These are phyloP conservation scores for Fusarium anguioides DNA, from an alignment of 2,329 filamentous ascomycete species.

Conservation along the genomic window DNA sequence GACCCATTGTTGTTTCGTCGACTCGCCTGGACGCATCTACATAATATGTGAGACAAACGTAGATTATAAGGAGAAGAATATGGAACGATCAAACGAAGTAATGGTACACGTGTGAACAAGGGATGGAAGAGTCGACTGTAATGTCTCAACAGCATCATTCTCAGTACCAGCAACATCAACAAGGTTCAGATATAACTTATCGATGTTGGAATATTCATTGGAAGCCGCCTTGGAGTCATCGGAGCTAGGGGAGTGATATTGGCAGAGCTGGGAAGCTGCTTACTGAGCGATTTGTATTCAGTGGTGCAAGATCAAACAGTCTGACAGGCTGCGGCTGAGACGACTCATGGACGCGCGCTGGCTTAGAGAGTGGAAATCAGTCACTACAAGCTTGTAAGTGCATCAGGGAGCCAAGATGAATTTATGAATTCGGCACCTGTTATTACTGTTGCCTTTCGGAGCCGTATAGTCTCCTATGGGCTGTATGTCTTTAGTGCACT, in stretches of 20 bases:
- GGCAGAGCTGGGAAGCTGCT: constrained; percentile 1
- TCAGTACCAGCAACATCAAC: constrained; percentile 3
- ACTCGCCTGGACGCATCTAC: no score
- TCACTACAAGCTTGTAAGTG: no score
- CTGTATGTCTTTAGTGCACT: no score
- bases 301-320: neutral
- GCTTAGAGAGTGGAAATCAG: neutral
- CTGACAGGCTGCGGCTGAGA: neutral
- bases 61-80: neutral
- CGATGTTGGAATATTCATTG: constrained; percentile 1
- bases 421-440: no score
- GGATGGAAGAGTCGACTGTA: neutral
- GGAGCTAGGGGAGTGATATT: constrained; percentile 4
- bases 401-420: no score
- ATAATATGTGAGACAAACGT: no score
- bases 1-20: neutral
- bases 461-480: no score
- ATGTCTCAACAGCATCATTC: constrained; percentile 5
- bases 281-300: constrained; percentile 4
- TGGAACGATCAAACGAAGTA: neutral
- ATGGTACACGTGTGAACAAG: neutral
- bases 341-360: neutral
- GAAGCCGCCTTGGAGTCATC: neutral
- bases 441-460: no score
- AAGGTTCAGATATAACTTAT: neutral